phyloP scores from a whole-genome alignment of 164 flowering plant species.

The Chimonanthus salicifolius region DNA sequence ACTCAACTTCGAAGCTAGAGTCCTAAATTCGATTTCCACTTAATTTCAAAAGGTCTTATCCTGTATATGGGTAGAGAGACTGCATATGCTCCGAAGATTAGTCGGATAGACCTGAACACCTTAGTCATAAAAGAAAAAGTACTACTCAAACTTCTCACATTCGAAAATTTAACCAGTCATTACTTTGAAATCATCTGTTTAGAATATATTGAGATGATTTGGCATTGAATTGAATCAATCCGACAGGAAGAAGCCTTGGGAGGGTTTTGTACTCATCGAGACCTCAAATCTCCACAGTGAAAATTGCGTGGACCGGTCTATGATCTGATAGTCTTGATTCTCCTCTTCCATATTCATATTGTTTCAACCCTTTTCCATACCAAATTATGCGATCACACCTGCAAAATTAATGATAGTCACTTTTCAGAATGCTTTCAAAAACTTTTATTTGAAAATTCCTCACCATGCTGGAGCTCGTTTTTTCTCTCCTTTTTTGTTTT shows the following conservation, averaged over 20 bases:
- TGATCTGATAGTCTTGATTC: constrained; percentile 83
- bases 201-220: constrained; percentile 14
- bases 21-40: too few relatives aligned
- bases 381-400: constrained; percentile 92
- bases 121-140: too few relatives aligned
- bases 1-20: too few relatives aligned
- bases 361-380: constrained; percentile 72
- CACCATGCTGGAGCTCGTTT: constrained; percentile 87
- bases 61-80: too few relatives aligned
- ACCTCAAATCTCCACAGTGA: constrained; percentile 45
- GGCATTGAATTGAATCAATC: constrained; percentile 27
- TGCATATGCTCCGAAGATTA: too few relatives aligned
- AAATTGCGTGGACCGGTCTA: constrained; percentile 76
- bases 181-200: constrained; percentile 14
- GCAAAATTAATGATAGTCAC: constrained; percentile 9
- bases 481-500: constrained; percentile 55
- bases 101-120: too few relatives aligned
- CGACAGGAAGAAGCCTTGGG: constrained; percentile 24
- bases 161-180: constrained; percentile 25
- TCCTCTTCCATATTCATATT: constrained; percentile 58
- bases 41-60: too few relatives aligned
- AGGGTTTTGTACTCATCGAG: constrained; percentile 16
- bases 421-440: neutral
- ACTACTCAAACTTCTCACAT: too few relatives aligned
- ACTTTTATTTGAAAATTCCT: neutral